These are phyloP conservation scores for Dioszegia aurantiaca DNA, from an alignment of 768 basidiomycete species.

Conservation along the genomic window DNA sequence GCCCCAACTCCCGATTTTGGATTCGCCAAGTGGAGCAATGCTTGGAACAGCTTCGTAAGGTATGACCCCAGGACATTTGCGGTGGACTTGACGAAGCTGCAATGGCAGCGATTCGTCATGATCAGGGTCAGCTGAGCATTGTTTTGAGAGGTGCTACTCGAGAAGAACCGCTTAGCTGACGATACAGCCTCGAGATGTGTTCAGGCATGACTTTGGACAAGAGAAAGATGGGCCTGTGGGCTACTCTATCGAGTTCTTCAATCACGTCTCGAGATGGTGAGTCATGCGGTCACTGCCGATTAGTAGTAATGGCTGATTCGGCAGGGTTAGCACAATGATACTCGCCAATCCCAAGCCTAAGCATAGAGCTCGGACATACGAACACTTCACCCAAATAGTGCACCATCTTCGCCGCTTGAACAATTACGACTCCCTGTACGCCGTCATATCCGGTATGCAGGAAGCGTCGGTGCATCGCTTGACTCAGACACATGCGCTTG, in stretches of 20 bases:
- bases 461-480: constrained; percentile 70
- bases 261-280: constrained; percentile 76
- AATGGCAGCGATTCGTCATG: constrained; percentile 65
- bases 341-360: constrained; percentile 77
- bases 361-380: constrained; percentile 73
- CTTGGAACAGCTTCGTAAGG: constrained; percentile 13
- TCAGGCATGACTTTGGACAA: constrained; percentile 70
- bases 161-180: neutral
- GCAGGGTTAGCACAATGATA: constrained; percentile 73
- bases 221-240: constrained; percentile 66
- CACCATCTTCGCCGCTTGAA: constrained; percentile 73
- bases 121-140: constrained; percentile 64
- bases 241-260: constrained; percentile 70
- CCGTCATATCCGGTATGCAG: constrained; percentile 90
- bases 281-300: neutral
- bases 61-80: constrained; percentile 60
- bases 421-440: constrained; percentile 89
- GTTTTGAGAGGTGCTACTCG: neutral
- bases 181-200: constrained; percentile 77
- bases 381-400: constrained; percentile 83
- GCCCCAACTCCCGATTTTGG: constrained; percentile 3
- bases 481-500: constrained; percentile 70
- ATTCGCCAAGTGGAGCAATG: constrained; percentile 15
- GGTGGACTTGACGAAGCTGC: constrained; percentile 76
- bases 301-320: neutral